Conservation (phyloP, 2,329 filamentous ascomycete genomes). For the Ophiocordyceps unilateralis region DNA sequence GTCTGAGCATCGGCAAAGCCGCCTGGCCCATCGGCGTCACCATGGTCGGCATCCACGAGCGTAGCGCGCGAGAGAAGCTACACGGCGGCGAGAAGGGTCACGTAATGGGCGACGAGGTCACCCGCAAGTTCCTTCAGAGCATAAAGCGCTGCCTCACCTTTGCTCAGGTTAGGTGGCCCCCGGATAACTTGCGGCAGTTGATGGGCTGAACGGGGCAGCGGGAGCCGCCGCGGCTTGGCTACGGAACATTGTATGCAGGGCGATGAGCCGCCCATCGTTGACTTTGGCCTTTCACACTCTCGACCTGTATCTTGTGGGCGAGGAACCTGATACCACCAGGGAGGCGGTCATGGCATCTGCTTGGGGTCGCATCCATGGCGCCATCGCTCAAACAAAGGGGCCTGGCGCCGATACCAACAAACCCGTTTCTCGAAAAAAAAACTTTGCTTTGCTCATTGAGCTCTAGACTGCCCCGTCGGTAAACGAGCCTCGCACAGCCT, state of each 20-base stretch:
- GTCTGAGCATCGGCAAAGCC: conserved; percentile 86
- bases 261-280: too few relatives aligned
- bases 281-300: neutral
- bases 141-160: conserved; percentile 96
- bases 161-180: conserved; percentile 91
- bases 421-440: neutral
- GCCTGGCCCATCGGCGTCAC: conserved; percentile 99
- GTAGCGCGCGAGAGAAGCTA: conserved; percentile 85
- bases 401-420: neutral
- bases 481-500: neutral
- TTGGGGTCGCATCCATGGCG: neutral
- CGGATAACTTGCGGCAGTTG: conserved; percentile 76
- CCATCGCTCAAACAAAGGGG: neutral
- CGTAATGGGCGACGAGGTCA: conserved; percentile 93
- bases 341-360: neutral
- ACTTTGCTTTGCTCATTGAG: neutral
- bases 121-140: conserved; percentile 89
- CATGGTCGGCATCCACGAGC: conserved; percentile 99
- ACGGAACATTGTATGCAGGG: too few relatives aligned
- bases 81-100: conserved; percentile 79
- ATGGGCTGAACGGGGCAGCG: conserved; percentile 46
- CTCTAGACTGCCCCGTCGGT: neutral
- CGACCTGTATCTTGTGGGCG: neutral
- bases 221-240: too few relatives aligned
- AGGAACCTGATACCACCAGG: neutral